Conservation (phyloP, 805 yeast species). For the Sugiyamaella floridensis region DNA sequence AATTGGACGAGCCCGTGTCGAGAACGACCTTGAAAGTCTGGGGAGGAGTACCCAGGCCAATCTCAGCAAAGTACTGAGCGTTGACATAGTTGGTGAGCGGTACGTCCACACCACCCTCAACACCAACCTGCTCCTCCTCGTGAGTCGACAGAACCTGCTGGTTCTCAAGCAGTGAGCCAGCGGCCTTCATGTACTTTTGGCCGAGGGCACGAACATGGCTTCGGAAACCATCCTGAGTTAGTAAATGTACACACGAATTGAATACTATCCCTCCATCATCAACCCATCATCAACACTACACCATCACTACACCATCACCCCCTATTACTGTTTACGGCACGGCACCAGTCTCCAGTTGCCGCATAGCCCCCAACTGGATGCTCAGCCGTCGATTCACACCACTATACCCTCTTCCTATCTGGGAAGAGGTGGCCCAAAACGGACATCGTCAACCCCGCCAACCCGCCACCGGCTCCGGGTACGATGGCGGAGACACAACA, state of each 20-base stretch:
- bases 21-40: conserved; percentile 89
- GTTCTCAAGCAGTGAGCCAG: not conserved
- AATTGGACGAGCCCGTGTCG: conserved; percentile 94
- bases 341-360: not conserved
- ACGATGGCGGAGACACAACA: not conserved
- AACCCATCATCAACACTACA: no score
- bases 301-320: no score
- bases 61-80: conserved; percentile 94
- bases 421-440: not conserved
- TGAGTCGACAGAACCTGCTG: conserved; percentile 22
- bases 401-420: not conserved
- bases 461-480: not conserved
- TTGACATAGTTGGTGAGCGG: conserved; percentile 91
- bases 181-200: conserved; percentile 50
- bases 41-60: conserved; percentile 85
- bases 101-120: conserved; percentile 51
- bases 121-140: conserved; percentile 18
- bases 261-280: no score
- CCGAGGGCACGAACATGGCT: conserved; percentile 51
- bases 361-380: not conserved
- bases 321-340: no score
- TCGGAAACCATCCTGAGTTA: conserved; percentile 19
- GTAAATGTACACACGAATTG: not conserved
- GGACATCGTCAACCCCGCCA: conserved; percentile 1
- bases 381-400: not conserved